A percentile compares a stretch with the other conserved stretches of the same genome.
phyloP scores from a whole-genome alignment of 768 basidiomycete species.

The Galerina marginata region DNA sequence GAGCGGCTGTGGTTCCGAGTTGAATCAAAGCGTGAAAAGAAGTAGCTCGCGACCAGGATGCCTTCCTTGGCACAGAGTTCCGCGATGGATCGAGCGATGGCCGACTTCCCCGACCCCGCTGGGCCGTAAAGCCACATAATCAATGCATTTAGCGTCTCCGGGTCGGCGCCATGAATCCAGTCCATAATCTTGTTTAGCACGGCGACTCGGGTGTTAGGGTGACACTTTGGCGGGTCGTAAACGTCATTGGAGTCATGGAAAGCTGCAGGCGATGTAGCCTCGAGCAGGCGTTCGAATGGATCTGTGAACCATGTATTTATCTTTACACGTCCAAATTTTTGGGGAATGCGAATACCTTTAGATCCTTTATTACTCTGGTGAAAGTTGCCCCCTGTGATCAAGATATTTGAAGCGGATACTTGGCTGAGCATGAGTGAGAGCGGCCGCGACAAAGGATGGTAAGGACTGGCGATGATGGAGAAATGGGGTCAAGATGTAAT shows the following conservation, averaged over 20 bases:
- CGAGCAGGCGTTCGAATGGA: too few relatives aligned
- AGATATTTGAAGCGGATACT: too few relatives aligned
- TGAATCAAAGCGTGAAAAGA: background rate
- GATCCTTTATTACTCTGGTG: too few relatives aligned
- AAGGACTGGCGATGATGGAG: too few relatives aligned
- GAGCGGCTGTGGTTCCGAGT: background rate
- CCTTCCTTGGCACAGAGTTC: background rate
- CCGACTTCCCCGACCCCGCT: background rate
- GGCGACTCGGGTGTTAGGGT: background rate
- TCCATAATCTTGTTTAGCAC: background rate
- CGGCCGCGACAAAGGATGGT: too few relatives aligned
- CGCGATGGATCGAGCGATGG: conserved; percentile 1
- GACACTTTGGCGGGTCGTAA: background rate
- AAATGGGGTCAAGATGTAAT: too few relatives aligned
- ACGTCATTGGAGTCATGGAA: conserved; percentile 1
- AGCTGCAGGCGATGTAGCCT: too few relatives aligned
- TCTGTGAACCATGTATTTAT: too few relatives aligned
- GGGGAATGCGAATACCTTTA: too few relatives aligned
- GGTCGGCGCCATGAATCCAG: background rate
- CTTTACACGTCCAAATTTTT: too few relatives aligned
- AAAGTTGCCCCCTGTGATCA: too few relatives aligned
- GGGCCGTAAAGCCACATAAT: conserved; percentile 6
- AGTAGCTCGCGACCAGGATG: background rate
- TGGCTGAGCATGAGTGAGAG: too few relatives aligned
- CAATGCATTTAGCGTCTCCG: background rate